A percentile compares a stretch with the other conserved stretches of the same genome.
Evolutionary conservation across 2,329 filamentous ascomycete species (phyloP).

Genomic region (Beauveria brongniartii): DNA sequence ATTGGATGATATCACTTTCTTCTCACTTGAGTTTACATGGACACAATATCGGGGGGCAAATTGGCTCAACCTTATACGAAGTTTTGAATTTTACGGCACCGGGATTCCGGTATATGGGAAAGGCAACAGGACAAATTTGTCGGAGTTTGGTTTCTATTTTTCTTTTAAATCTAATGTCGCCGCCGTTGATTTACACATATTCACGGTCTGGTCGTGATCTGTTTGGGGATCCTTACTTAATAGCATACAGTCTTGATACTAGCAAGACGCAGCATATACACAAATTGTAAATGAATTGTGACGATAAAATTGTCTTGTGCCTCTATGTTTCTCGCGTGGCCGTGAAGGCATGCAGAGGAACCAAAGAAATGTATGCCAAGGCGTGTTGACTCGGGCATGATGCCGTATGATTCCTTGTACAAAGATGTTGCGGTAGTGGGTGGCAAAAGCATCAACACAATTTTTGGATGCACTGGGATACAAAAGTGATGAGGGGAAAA

Average conservation of each 20-base stretch:
- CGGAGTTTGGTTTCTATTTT: neutral
- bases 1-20: neutral
- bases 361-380: too few relatives aligned
- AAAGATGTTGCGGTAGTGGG: too few relatives aligned
- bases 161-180: neutral
- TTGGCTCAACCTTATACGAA: neutral
- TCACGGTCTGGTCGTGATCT: neutral
- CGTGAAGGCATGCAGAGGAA: too few relatives aligned
- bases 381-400: too few relatives aligned
- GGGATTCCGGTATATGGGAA: neutral
- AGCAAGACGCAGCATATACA: neutral
- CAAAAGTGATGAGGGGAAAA: too few relatives aligned
- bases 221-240: neutral
- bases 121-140: neutral
- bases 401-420: too few relatives aligned
- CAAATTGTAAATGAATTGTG: neutral
- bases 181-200: neutral
- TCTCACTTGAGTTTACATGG: neutral
- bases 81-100: slow-evolving; percentile 1
- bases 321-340: too few relatives aligned
- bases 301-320: neutral
- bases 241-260: neutral
- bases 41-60: neutral
- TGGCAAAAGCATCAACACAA: too few relatives aligned
- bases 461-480: too few relatives aligned